Conservation (phyloP, 495 filamentous ascomycete species). For the Talaromyces wortmannii region DNA sequence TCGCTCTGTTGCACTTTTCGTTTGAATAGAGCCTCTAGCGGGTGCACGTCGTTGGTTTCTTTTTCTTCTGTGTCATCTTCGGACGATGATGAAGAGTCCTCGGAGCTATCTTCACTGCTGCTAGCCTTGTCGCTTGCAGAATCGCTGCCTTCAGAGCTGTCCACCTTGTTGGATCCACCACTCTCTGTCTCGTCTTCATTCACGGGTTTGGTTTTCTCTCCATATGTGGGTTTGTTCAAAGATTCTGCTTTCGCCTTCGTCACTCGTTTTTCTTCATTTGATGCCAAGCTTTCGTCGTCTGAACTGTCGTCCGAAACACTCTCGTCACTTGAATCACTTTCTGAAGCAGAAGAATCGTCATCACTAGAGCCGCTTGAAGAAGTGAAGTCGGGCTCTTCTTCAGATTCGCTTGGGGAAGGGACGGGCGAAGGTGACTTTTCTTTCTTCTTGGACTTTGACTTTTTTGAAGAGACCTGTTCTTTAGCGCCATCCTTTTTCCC, state of each 20-base stretch:
- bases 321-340: constrained; percentile 15
- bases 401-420: constrained; percentile 17
- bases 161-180: neutral
- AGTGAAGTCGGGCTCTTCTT: constrained; percentile 27
- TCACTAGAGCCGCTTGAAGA: constrained; percentile 37
- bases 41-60: constrained; percentile 56
- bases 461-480: neutral
- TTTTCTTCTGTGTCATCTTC: neutral
- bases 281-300: constrained; percentile 5
- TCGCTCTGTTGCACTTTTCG: constrained; percentile 34
- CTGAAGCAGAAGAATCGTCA: constrained; percentile 14
- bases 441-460: constrained; percentile 4
- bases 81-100: neutral
- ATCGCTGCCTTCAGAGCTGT: neutral
- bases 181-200: neutral
- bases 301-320: constrained; percentile 15
- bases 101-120: neutral
- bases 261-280: neutral
- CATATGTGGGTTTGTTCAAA: neutral
- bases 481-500: constrained; percentile 15
- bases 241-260: neutral
- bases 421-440: constrained; percentile 8
- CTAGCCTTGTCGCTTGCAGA: neutral
- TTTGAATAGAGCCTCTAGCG: constrained; percentile 87
- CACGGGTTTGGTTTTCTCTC: neutral